Evolutionary conservation across 78 protist species (phyloP).

Genomic region (Anaeramoeba ignava): DNA sequence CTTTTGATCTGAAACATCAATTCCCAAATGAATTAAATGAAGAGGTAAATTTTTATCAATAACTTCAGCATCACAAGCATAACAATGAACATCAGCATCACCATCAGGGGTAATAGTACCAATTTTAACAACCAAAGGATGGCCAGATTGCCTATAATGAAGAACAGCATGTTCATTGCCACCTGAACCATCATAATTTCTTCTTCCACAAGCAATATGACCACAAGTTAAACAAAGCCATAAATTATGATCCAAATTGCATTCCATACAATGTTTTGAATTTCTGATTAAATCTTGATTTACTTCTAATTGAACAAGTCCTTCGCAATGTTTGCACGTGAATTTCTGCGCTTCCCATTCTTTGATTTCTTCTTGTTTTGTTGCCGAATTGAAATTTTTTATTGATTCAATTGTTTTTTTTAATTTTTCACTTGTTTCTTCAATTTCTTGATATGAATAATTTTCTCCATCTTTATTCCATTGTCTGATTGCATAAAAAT

Average conservation of each 20-base stretch:
- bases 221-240: conserved; percentile 86
- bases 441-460: background rate
- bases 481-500: background rate
- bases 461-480: background rate
- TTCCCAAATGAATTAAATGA: conserved; percentile 78
- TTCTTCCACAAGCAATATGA: conserved; percentile 68
- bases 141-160: conserved; percentile 54
- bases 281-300: background rate
- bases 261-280: background rate
- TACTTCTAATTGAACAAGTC: conserved; percentile 45
- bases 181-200: conserved; percentile 58
- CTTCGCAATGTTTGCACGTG: conserved; percentile 40
- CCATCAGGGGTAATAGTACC: conserved; percentile 86
- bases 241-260: conserved; percentile 45
- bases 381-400: conserved; percentile 7
- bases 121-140: conserved; percentile 78
- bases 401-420: conserved; percentile 10
- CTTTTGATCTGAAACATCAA: conserved; percentile 39
- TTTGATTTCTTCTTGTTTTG: background rate
- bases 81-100: conserved; percentile 55
- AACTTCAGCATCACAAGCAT: conserved; percentile 47
- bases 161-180: conserved; percentile 74
- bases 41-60: conserved; percentile 59
- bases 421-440: background rate
- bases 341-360: background rate